A percentile compares a stretch with the other conserved stretches of the same genome.
phyloP scores from a whole-genome alignment of 164 flowering plant species.

The Nelumbo lutea region DNA sequence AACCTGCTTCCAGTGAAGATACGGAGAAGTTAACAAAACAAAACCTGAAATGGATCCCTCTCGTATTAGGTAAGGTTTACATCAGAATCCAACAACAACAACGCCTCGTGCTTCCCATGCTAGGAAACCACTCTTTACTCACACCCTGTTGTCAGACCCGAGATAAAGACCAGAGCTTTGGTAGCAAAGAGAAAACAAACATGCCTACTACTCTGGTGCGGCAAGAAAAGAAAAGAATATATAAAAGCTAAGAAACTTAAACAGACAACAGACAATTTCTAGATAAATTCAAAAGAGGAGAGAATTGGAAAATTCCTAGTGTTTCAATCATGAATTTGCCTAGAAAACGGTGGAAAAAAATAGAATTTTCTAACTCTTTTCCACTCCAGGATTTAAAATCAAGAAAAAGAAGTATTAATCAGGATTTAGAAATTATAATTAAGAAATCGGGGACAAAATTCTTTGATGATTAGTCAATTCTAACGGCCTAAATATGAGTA shows the following conservation, averaged over 20 bases:
- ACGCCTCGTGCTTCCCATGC: slow-evolving; percentile 10
- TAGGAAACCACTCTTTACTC: no score
- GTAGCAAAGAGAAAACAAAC: background rate
- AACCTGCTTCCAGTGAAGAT: slow-evolving; percentile 5
- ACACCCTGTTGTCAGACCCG: no score
- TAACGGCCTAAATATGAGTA: no score
- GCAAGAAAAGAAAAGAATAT: slow-evolving; percentile 19
- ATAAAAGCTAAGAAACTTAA: slow-evolving; percentile 6
- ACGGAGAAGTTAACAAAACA: slow-evolving; percentile 9
- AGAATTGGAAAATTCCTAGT: background rate
- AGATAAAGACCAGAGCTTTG: no score
- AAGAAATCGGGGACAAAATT: no score
- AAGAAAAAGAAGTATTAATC: no score
- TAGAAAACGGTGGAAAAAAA: slow-evolving; percentile 7
- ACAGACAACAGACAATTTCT: background rate
- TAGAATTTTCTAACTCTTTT: background rate
- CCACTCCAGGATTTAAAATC: no score
- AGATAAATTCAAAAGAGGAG: background rate
- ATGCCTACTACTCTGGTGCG: background rate
- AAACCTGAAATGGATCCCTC: slow-evolving; percentile 11
- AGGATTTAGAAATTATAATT: no score
- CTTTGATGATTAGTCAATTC: no score
- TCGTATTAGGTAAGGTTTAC: slow-evolving; percentile 9
- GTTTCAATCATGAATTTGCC: slow-evolving; percentile 40
- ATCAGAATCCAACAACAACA: slow-evolving; percentile 8